phyloP scores from a whole-genome alignment of 257 asterid genomes.

The Thymus mandschuricus region DNA sequence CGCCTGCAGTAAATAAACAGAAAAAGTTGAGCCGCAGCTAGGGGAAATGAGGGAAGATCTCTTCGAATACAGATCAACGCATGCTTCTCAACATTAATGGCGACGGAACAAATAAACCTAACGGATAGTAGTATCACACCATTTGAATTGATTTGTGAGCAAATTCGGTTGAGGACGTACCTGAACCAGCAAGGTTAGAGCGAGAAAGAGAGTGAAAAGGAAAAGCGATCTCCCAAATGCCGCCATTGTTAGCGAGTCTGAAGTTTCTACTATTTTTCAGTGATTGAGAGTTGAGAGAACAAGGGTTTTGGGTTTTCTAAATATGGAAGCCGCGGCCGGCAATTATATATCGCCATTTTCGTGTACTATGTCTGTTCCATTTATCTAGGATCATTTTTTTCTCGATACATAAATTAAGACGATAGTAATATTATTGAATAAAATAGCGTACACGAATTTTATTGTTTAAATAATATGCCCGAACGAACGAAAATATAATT shows the following conservation, averaged over 20 bases:
- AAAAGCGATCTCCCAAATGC: constrained; percentile 30
- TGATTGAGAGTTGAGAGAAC: not conserved
- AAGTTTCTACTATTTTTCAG: not conserved
- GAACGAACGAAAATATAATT: too few species aligned
- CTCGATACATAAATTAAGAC: too few species aligned
- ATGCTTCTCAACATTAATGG: constrained; percentile 8
- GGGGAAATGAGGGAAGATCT: not conserved
- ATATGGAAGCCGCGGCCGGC: not conserved
- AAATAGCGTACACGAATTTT: too few species aligned
- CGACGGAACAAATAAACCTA: not conserved
- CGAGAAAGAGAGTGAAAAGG: constrained; percentile 38
- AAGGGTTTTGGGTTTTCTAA: not conserved
- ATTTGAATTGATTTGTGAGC: not conserved
- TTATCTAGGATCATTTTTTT: too few species aligned
- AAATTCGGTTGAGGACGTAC: constrained; percentile 31
- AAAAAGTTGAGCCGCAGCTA: not conserved
- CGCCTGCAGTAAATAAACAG: constrained; percentile 53
- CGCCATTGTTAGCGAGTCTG: constrained; percentile 38
- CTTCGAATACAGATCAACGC: constrained; percentile 15
- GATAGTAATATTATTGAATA: too few species aligned
- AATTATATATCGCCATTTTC: not conserved
- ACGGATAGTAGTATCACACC: not conserved
- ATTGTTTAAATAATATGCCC: too few species aligned
- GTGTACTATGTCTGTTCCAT: too few species aligned
- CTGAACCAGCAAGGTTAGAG: constrained; percentile 50